Evolutionary conservation across 129 eudicot genomes (phyloP), one percentile per base, ranked within the genome.

Genomic region (Lactuca saligna): DNA sequence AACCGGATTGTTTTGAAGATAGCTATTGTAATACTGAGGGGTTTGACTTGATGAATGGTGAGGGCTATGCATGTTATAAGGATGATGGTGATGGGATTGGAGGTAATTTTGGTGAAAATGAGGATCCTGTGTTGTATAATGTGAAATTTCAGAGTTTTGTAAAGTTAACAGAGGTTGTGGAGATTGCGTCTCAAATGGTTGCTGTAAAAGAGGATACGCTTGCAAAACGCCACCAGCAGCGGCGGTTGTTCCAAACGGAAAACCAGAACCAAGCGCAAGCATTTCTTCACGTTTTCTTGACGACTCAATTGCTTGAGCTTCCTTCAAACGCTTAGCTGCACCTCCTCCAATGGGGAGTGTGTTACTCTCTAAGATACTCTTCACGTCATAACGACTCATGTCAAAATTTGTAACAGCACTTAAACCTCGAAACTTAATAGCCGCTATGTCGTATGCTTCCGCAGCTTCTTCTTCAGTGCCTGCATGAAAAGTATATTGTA

Each of bases 391-490:
- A 13, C 99, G 95, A n/a, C 32, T 87, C 99, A 94, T 94, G 81
- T 94, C 99, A 71, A 94, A 94, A 65, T 94, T 94, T 17, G 99
- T 93, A n/a, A 93, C 99, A 0, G 99, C 97, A 38, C 84, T 94
- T 6, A 94, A 82, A 13, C 99, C 99, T 65, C 99, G 53, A 72
- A 94, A 94, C 20, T 94, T 94, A 58, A 94, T 94, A n/a, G 99
- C 99, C 2, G 99, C 99, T 0, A 94, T 89, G 57, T 94, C 99
- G 58, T 94, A 94, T 0, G 99, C 99, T 79, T 94, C 99, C 0
- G 99, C 99, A 0, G 99, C 99, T 83, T 93, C 99, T 72, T 93
- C 99, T 75, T 93, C 99, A 0, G 99, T 94, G 65, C 95, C 99
- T 94, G 69, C 35, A 83, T n/a, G 39, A 59, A 13, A 8, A 8